phyloP scores from a whole-genome alignment of 2,329 filamentous ascomycete genomes.

The Penicillium hesseltinei region DNA sequence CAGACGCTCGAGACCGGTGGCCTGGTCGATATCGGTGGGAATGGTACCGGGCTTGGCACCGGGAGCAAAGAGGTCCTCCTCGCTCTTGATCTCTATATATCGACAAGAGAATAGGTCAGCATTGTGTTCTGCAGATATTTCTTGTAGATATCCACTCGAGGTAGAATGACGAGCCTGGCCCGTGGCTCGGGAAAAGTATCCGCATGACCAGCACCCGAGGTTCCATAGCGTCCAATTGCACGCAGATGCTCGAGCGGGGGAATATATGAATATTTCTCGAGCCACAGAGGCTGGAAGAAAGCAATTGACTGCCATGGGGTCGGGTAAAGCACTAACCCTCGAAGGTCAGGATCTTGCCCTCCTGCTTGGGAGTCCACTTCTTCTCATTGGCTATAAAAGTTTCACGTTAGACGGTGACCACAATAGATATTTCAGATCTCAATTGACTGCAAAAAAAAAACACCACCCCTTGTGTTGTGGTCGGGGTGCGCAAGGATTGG shows the following conservation, averaged over 20 bases:
- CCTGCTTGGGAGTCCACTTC: conserved; percentile 43
- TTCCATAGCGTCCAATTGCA: conserved; percentile 14
- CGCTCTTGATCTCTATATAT: conserved; percentile 71
- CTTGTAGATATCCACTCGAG: not conserved
- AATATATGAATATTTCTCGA: not conserved
- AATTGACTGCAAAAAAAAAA: not conserved
- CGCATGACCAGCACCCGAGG: conserved; percentile 13
- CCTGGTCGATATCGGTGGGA: conserved; percentile 90
- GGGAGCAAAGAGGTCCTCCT: conserved; percentile 79
- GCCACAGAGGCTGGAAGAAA: conserved; percentile 6
- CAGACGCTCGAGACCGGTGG: conserved; percentile 96
- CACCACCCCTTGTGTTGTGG: conserved; percentile 29
- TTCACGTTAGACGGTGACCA: conserved; percentile 25
- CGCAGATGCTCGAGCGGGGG: not conserved
- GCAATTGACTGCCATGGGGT: conserved; percentile 16
- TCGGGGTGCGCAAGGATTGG: conserved; percentile 14
- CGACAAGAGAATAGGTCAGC: conserved; percentile 25
- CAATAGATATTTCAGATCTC: not conserved
- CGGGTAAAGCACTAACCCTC: conserved; percentile 39
- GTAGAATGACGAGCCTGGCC: conserved; percentile 3
- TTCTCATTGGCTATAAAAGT: conserved; percentile 33
- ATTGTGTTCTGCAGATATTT: not conserved
- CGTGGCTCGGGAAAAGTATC: conserved; percentile 10
- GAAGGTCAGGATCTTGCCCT: conserved; percentile 46
- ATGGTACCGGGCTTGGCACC: conserved; percentile 80